These are phyloP conservation scores for Darksidea phi DNA, from an alignment of 495 filamentous ascomycete genomes.

Conservation along the genomic window DNA sequence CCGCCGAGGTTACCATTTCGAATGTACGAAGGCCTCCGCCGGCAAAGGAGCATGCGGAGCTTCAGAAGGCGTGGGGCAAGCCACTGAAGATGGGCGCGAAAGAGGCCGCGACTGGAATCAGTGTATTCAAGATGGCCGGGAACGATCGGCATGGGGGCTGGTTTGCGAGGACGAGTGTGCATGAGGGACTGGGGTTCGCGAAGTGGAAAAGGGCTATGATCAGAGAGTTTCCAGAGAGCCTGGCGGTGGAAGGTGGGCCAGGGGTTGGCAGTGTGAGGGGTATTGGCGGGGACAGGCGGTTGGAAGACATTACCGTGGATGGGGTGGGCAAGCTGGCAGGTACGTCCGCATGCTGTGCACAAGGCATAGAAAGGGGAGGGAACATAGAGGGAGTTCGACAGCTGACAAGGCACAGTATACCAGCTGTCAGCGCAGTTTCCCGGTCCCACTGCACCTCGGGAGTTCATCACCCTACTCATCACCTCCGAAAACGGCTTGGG, in stretches of 20 bases:
- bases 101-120: slow-evolving; percentile 74
- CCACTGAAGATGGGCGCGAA: slow-evolving; percentile 66
- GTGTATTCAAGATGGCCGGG: slow-evolving; percentile 74
- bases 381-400: slow-evolving; percentile 33
- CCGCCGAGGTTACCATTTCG: slow-evolving; percentile 53
- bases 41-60: slow-evolving; percentile 47
- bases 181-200: slow-evolving; percentile 69
- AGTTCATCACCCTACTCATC: slow-evolving; percentile 78
- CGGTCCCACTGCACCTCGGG: slow-evolving; percentile 79
- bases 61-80: slow-evolving; percentile 83
- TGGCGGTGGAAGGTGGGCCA: slow-evolving; percentile 59
- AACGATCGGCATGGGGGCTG: slow-evolving; percentile 82
- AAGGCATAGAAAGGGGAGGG: background rate
- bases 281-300: slow-evolving; percentile 72
- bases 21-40: slow-evolving; percentile 52
- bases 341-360: slow-evolving; percentile 37
- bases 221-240: slow-evolving; percentile 62
- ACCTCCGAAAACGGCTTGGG: slow-evolving; percentile 50
- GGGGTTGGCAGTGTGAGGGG: slow-evolving; percentile 74
- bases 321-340: slow-evolving; percentile 59
- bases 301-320: slow-evolving; percentile 58
- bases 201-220: slow-evolving; percentile 64
- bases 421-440: slow-evolving; percentile 87
- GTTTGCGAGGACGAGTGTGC: slow-evolving; percentile 85
- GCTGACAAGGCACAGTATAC: slow-evolving; percentile 56